Conservation (phyloP, 768 basidiomycete species). For the Tricholoma hemisulphureum region DNA sequence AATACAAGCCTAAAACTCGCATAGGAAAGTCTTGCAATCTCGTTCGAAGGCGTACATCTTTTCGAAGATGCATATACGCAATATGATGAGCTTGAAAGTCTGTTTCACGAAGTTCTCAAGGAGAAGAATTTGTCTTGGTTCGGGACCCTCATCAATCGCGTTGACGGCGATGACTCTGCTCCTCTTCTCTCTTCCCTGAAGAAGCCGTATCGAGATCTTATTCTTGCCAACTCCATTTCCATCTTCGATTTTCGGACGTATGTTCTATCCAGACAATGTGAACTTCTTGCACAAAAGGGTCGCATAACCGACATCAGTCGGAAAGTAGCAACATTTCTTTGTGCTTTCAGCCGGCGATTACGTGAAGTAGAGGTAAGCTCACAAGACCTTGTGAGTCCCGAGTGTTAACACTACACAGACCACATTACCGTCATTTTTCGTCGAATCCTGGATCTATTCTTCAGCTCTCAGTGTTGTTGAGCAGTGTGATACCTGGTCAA, state of each 20-base stretch:
- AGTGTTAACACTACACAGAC: conserved; percentile 4
- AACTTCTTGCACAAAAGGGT: conserved; percentile 67
- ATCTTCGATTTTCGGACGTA: conserved; percentile 94
- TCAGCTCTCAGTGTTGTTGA: conserved; percentile 83
- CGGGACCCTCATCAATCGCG: conserved; percentile 73
- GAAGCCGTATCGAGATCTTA: conserved; percentile 88
- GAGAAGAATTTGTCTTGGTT: conserved; percentile 93
- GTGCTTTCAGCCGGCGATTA: conserved; percentile 70
- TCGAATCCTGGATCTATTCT: conserved; percentile 93
- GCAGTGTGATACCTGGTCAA: conserved; percentile 72
- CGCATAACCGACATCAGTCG: conserved; percentile 67
- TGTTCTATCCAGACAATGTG: conserved; percentile 82
- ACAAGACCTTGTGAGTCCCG: neutral
- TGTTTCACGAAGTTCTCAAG: conserved; percentile 70
- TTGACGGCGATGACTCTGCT: conserved; percentile 70
- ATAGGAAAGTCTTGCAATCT: conserved; percentile 91
- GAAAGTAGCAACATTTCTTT: conserved; percentile 73
- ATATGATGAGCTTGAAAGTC: conserved; percentile 88
- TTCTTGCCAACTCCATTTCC: conserved; percentile 86
- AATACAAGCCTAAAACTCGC: conserved; percentile 18
- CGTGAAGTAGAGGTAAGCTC: conserved; percentile 75
- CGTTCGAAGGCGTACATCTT: conserved; percentile 87
- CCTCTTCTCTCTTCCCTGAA: conserved; percentile 75
- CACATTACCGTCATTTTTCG: conserved; percentile 64
- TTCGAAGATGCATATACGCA: conserved; percentile 86